A percentile compares a stretch with the other conserved stretches of the same genome.
phyloP scores from a whole-genome alignment of 371 early-diverging fungal genomes.

The Mucor velutinosus region DNA sequence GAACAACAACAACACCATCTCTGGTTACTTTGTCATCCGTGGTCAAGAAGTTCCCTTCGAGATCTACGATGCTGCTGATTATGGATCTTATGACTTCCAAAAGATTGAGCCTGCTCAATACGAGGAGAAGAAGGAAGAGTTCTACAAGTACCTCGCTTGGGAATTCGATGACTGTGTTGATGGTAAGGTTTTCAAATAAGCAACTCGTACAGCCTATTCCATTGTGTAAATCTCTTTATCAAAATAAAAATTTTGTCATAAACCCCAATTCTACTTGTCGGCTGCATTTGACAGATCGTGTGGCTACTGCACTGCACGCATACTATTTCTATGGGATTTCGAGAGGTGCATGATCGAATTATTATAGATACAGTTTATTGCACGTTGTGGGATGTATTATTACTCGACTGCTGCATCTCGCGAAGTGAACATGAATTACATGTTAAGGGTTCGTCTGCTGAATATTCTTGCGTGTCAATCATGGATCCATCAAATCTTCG shows the following conservation, averaged over 20 bases:
- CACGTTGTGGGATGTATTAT: too few relatives aligned
- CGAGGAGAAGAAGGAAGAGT: constrained; percentile 57
- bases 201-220: constrained; percentile 44
- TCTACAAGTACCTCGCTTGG: constrained; percentile 53
- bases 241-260: too few relatives aligned
- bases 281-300: too few relatives aligned
- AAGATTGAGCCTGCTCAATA: constrained; percentile 75
- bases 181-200: constrained; percentile 79
- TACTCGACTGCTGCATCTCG: constrained; percentile 61
- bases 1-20: constrained; percentile 88
- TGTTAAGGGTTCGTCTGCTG: constrained; percentile 17
- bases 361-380: too few relatives aligned
- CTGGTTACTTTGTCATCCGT: constrained; percentile 93
- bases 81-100: constrained; percentile 81
- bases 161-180: constrained; percentile 51
- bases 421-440: constrained; percentile 26
- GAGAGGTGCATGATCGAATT: too few relatives aligned
- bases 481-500: constrained; percentile 24
- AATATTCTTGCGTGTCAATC: constrained; percentile 14
- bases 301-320: too few relatives aligned
- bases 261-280: too few relatives aligned
- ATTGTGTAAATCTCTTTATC: too few relatives aligned
- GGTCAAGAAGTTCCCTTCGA: constrained; percentile 88
- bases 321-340: too few relatives aligned
- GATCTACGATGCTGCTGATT: constrained; percentile 89